A percentile compares a stretch with the other conserved stretches of the same genome.
Evolutionary conservation across 305 asterid species (phyloP).

Genomic region (Lippia alba): DNA sequence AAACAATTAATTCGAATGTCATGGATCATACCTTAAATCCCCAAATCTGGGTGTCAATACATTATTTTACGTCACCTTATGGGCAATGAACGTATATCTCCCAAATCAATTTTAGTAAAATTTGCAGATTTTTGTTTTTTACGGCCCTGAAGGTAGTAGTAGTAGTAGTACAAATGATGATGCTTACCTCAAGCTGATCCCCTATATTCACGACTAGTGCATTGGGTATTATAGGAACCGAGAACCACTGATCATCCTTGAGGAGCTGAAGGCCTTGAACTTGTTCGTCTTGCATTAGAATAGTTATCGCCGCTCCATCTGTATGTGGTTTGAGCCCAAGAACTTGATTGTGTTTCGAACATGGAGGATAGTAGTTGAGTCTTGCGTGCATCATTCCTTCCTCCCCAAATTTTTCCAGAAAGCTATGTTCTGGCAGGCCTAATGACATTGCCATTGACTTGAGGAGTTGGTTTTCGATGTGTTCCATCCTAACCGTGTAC

Average conservation of each 20-base stretch:
- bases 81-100: too few species aligned
- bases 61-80: too few species aligned
- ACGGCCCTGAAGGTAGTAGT: too few species aligned
- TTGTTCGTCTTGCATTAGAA: constrained; percentile 54
- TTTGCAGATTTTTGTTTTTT: too few species aligned
- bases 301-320: constrained; percentile 51
- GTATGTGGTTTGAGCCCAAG: constrained; percentile 64
- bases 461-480: constrained; percentile 36
- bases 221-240: constrained; percentile 26
- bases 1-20: too few species aligned
- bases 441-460: constrained; percentile 57
- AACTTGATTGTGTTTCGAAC: constrained; percentile 47
- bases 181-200: constrained; percentile 60
- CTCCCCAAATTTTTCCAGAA: constrained; percentile 47
- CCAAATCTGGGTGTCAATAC: too few species aligned
- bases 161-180: too few species aligned
- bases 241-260: constrained; percentile 54
- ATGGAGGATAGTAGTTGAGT: constrained; percentile 62
- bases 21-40: too few species aligned
- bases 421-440: constrained; percentile 47
- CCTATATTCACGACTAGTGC: constrained; percentile 54
- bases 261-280: constrained; percentile 61
- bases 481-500: constrained; percentile 29
- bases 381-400: constrained; percentile 38
- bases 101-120: too few species aligned